These are phyloP conservation scores for Dioscorea alata DNA, from an alignment of 106 monocot genomes.

Conservation along the genomic window DNA sequence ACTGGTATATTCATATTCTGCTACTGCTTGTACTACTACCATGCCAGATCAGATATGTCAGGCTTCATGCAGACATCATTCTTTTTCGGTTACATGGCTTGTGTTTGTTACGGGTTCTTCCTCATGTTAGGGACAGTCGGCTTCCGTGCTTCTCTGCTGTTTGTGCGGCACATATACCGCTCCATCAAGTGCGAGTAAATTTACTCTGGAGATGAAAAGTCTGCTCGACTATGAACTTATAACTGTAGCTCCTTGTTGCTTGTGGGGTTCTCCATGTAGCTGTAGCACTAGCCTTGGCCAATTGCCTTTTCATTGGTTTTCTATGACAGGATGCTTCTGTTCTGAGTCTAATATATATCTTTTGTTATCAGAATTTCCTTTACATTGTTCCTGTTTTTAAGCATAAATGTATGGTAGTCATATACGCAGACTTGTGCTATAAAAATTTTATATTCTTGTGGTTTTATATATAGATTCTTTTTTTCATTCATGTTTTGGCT, in stretches of 20 bases:
- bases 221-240: not conserved
- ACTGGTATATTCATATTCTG: constrained; percentile 42
- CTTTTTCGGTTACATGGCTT: constrained; percentile 52
- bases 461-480: too few relatives aligned
- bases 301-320: not conserved
- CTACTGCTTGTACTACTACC: constrained; percentile 53
- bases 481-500: too few relatives aligned
- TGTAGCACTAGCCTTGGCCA: constrained; percentile 1
- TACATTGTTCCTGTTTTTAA: not conserved
- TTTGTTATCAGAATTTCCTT: not conserved
- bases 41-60: constrained; percentile 47
- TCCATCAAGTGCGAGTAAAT: constrained; percentile 48
- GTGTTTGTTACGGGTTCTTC: constrained; percentile 47
- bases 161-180: constrained; percentile 34
- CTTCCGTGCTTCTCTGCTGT: constrained; percentile 40
- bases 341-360: not conserved
- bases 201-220: not conserved
- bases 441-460: not conserved
- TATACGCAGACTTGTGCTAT: too few relatives aligned
- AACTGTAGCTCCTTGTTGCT: not conserved
- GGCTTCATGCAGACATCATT: constrained; percentile 42
- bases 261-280: not conserved
- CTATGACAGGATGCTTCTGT: not conserved
- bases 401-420: too few relatives aligned
- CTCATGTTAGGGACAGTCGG: constrained; percentile 51